Base-by-base conservation (phyloP, 805 yeast genomes). In the Schwanniomyces polymorphus region DNA sequence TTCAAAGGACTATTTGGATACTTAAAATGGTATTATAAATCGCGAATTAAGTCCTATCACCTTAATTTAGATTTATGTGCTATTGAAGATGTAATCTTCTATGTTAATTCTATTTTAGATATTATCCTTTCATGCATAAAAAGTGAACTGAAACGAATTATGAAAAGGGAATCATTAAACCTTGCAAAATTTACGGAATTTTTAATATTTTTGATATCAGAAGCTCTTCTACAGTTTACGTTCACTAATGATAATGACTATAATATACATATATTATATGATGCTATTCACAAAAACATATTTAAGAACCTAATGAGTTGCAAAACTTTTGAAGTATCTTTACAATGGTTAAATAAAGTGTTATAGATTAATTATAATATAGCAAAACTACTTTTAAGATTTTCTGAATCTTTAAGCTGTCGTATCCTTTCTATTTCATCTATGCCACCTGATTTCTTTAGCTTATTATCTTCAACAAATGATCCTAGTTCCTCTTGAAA, bases 381-480 rank as follows among this genome's bases (percentile, higher is more conserved):
- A 41, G 33, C 14, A 27, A 9, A 28, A 33, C 11, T 41, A 5
- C 31, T 33, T 23, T 33, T 17, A 6, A 11, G 33, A 10, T 28
- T 28, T 28, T 28, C 33, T 28, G 78, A 82, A 65, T 90, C 95
- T 53, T 88, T 84, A 50, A 76, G 68, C 54, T 73, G 75, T 48
- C 97, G 74, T 42, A 75, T 54, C 49, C 88, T 74, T 56, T 92
- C 98, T 17, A 88, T 71, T 57, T 90, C 97, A 51, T 88, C 95
- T 17, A 91, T 79, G 1, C 98, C 97, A 5, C 97, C 97, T 16
- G 91, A 80, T 52, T 82, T 86, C 59, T 88, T 88, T 48, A 92
- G 73, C 59, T 78, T 86, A 26, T 81, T 77, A 38, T 84, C 92
- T 6, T 77, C 91, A 7, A 92, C 97, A 73, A 90, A 92, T 17